Evolutionary conservation across 2,329 filamentous ascomycete genomes (phyloP).

Genomic region (Knoxdaviesia proteae): DNA sequence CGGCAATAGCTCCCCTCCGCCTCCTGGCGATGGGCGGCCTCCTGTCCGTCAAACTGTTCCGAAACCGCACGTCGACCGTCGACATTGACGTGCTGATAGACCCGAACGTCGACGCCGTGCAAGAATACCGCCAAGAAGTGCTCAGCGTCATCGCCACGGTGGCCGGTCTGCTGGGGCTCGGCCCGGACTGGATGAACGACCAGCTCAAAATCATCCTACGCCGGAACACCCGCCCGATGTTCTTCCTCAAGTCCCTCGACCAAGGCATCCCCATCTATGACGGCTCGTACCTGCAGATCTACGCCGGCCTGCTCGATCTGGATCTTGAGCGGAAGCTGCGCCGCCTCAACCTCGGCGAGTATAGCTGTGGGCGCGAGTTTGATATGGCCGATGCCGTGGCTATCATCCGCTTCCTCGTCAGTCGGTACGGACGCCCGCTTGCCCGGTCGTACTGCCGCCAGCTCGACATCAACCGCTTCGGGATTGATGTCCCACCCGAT

Average conservation of each 20-base stretch:
- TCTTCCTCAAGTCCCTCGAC: constrained; percentile 9
- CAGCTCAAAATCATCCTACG: constrained; percentile 8
- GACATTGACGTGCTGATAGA: constrained; percentile 10
- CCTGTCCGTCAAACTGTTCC: constrained; percentile 8
- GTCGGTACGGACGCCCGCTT: no score
- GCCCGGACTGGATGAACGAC: constrained; percentile 8
- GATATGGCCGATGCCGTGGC: constrained; percentile 5
- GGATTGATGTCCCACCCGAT: no score
- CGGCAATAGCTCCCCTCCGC: constrained; percentile 10
- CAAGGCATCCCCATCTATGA: constrained; percentile 8
- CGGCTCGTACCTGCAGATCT: constrained; percentile 8
- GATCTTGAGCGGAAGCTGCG: constrained; percentile 10
- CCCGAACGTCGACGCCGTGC: constrained; percentile 8
- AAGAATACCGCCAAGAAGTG: constrained; percentile 7
- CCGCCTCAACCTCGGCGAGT: constrained; percentile 6
- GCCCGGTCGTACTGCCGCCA: no score
- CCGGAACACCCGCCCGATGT: constrained; percentile 4
- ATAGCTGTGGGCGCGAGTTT: background rate
- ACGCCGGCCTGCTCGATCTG: constrained; percentile 9
- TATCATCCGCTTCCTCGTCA: constrained; percentile 2
- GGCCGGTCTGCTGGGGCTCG: constrained; percentile 1
- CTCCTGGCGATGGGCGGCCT: constrained; percentile 9
- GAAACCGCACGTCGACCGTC: constrained; percentile 7
- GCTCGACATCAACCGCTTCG: no score
- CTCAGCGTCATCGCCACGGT: constrained; percentile 4